Evolutionary conservation across 2,329 filamentous ascomycete genomes (phyloP).

Genomic region (Fusarium lateritium): DNA sequence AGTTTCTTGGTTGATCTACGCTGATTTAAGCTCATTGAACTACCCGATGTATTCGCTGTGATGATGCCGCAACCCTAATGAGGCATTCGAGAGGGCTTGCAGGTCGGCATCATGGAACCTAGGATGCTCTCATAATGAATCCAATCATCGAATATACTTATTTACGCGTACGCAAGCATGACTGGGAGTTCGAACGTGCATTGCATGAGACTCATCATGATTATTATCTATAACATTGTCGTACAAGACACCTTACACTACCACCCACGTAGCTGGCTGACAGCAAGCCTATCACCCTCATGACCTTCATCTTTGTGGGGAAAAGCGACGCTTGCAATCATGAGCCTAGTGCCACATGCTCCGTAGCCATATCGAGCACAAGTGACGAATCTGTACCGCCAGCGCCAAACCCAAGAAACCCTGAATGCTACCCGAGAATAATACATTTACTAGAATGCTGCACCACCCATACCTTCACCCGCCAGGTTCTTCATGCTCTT

Average conservation of each 20-base stretch:
- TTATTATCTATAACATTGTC: constrained; percentile 22
- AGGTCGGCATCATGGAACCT: too few relatives aligned
- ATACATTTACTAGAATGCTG: constrained; percentile 62
- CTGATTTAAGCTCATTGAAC: background rate
- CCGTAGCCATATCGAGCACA: constrained; percentile 10
- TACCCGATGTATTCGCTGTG: too few relatives aligned
- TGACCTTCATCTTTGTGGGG: constrained; percentile 15
- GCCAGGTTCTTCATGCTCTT: constrained; percentile 70
- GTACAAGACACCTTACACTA: constrained; percentile 15
- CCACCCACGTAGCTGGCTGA: background rate
- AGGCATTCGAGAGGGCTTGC: too few relatives aligned
- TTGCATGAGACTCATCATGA: constrained; percentile 12
- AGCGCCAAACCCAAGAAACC: constrained; percentile 21
- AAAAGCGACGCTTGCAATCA: constrained; percentile 19
- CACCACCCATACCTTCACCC: constrained; percentile 69
- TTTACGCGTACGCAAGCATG: background rate
- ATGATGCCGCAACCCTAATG: too few relatives aligned
- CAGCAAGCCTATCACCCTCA: constrained; percentile 12
- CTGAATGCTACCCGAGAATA: constrained; percentile 2
- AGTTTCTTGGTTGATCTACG: too few relatives aligned
- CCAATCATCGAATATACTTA: background rate
- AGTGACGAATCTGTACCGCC: constrained; percentile 16
- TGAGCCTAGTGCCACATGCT: constrained; percentile 3
- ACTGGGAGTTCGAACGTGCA: background rate
- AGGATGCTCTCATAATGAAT: background rate